A percentile compares a stretch with the other conserved stretches of the same genome.
These are phyloP conservation scores for Penicillium coffeae DNA, from an alignment of 495 filamentous ascomycete genomes.

Conservation along the genomic window DNA sequence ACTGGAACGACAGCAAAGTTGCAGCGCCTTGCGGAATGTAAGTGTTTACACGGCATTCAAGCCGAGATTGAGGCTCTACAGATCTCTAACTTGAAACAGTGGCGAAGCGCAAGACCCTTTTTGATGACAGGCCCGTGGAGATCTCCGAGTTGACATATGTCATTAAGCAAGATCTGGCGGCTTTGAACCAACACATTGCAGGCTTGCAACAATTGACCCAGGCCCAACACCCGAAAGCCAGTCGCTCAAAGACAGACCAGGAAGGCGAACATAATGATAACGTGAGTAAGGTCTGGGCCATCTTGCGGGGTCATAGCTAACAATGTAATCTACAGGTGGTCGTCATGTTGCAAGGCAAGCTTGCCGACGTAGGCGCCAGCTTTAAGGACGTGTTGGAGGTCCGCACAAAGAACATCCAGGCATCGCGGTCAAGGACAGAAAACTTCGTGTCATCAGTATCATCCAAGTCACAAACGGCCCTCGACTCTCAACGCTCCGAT, in stretches of 20 bases:
- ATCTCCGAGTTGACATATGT: slow-evolving; percentile 94
- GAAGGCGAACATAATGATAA: slow-evolving; percentile 98
- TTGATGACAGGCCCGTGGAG: slow-evolving; percentile 93
- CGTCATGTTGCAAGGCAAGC: slow-evolving; percentile 84
- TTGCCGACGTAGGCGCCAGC: slow-evolving; percentile 87
- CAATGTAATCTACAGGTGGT: slow-evolving; percentile 54
- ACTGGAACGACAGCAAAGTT: slow-evolving; percentile 90
- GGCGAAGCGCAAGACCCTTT: slow-evolving; percentile 92
- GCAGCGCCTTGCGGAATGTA: slow-evolving; percentile 83
- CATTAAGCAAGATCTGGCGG: slow-evolving; percentile 95
- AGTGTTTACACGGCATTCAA: slow-evolving; percentile 21
- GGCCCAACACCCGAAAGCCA: slow-evolving; percentile 65
- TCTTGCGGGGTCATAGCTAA: slow-evolving; percentile 17
- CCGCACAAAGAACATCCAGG: slow-evolving; percentile 97
- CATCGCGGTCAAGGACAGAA: slow-evolving; percentile 84
- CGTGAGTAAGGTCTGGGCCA: slow-evolving; percentile 34
- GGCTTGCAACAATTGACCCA: slow-evolving; percentile 68
- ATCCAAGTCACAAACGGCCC: slow-evolving; percentile 66
- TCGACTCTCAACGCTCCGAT: slow-evolving; percentile 54
- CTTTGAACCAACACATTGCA: slow-evolving; percentile 82
- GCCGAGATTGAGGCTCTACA: too few relatives aligned
- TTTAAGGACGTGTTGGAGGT: slow-evolving; percentile 98
- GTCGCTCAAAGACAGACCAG: slow-evolving; percentile 58
- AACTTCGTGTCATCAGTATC: slow-evolving; percentile 92
- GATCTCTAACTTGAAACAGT: slow-evolving; percentile 45